Conservation (phyloP, 345 rosid species). For the Isatis tinctoria region DNA sequence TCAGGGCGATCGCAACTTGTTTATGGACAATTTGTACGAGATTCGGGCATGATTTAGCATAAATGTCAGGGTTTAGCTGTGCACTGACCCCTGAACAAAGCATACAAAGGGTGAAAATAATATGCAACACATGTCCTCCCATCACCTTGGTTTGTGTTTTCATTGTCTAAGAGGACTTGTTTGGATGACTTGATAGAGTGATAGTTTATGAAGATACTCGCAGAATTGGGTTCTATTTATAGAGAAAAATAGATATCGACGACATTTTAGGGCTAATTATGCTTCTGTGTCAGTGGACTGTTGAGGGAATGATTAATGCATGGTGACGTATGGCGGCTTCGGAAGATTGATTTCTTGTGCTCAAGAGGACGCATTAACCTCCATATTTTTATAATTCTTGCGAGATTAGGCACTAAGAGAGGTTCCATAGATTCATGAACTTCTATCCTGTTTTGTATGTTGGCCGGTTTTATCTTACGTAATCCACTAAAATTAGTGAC, state of each 20-base stretch:
- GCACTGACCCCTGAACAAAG: slow-evolving; percentile 36
- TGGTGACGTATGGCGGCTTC: slow-evolving; percentile 29
- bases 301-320: slow-evolving; percentile 22
- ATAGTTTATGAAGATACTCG: not conserved
- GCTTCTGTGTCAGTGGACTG: slow-evolving; percentile 2
- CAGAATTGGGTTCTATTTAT: slow-evolving; percentile 15
- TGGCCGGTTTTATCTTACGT: slow-evolving; percentile 23
- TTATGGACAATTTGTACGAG: slow-evolving; percentile 39
- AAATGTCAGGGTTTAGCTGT: slow-evolving; percentile 47
- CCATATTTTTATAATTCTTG: not conserved
- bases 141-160: slow-evolving; percentile 21
- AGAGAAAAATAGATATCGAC: slow-evolving; percentile 10
- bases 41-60: slow-evolving; percentile 48
- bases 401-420: not conserved
- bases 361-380: slow-evolving; percentile 12
- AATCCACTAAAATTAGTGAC: slow-evolving; percentile 21
- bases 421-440: slow-evolving; percentile 4
- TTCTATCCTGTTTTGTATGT: slow-evolving; percentile 17
- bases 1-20: slow-evolving; percentile 47
- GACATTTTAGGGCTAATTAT: not conserved
- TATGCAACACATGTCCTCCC: slow-evolving; percentile 17
- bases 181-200: not conserved
- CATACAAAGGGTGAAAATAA: slow-evolving; percentile 27
- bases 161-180: slow-evolving; percentile 29
- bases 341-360: slow-evolving; percentile 18